phyloP scores from a whole-genome alignment of 2,329 filamentous ascomycete genomes.

The Diaporthe sp. region DNA sequence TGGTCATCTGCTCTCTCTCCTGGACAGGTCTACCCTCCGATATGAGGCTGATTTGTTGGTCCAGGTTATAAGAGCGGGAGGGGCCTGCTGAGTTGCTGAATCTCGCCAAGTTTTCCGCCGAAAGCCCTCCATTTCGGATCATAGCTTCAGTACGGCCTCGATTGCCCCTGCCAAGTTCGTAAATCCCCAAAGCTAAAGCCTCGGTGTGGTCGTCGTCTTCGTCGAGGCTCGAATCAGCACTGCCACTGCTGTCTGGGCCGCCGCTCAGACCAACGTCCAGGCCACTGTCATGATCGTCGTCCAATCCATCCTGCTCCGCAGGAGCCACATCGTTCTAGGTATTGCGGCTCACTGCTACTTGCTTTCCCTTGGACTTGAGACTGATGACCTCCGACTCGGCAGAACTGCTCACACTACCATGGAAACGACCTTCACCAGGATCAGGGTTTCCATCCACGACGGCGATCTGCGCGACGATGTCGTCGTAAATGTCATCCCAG shows the following conservation, averaged over 20 bases:
- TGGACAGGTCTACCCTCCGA: neutral
- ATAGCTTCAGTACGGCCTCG: no score
- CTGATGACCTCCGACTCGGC: neutral
- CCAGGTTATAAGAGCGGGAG: neutral
- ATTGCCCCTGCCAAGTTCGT: no score
- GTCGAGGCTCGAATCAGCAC: neutral
- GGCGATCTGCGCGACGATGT: slow-evolving; percentile 45
- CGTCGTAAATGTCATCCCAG: slow-evolving; percentile 50
- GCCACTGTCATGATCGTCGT: slow-evolving; percentile 10
- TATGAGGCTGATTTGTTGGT: neutral
- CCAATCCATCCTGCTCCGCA: neutral
- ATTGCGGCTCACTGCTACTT: neutral
- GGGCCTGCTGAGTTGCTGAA: neutral
- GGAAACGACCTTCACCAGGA: slow-evolving; percentile 54
- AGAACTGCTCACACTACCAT: slow-evolving; percentile 44
- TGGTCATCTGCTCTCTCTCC: neutral
- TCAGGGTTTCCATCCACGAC: slow-evolving; percentile 46
- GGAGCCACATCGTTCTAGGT: slow-evolving; percentile 19
- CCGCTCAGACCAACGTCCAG: slow-evolving; percentile 30
- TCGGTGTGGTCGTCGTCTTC: neutral
- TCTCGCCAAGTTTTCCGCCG: neutral
- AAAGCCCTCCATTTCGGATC: neutral
- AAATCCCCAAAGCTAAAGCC: neutral
- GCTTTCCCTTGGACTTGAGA: slow-evolving; percentile 27
- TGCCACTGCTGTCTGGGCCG: neutral